Base-by-base conservation (phyloP, 129 eudicot species). In the Glebionis coronaria region DNA sequence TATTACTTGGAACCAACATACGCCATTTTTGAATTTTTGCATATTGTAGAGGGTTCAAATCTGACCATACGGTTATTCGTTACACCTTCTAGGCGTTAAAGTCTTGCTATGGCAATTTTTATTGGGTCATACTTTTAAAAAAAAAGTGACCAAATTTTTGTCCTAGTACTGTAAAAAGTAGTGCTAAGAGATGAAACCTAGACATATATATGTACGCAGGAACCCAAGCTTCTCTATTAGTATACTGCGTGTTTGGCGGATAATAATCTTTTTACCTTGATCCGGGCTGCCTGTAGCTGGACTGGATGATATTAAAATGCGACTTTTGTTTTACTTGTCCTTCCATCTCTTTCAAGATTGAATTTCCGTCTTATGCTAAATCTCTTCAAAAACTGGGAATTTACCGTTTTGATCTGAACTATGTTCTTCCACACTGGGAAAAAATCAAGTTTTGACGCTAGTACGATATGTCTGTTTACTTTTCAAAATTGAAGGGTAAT, bases 131-230 rank as follows among this genome's bases (percentile, higher is more conserved):
- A 42, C 42, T 3, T 21, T 6, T 53, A 9, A 4, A 61, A 23
- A 23, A 23, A 72, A 10, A 16, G 46, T 13, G 73, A 49, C 47
- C 55, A 44, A 47, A 31, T 75, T 74, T n/a, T 74, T 65, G 72
- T 65, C 45, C 28, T 61, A 69, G 81, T 76, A 54, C 61, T 76
- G 81, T 76, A 76, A 70, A 78, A 78, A 67, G 14, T 78, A 73
- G 78, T 56, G 60, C 52, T 67, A 38, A 65, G 35, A 65, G 70
- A 58, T 18, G 53, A 61, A 60, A 27, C 15, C 35, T 23, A 21
- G 67, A 78, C 78, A 29, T 60, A 59, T 60, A 59, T 58, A 42
- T 68, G 63, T 59, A 72, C 3, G 49, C 69, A 56, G 61, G 47
- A 63, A 56, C 65, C 65, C 28, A 27, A 38, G 44, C 54, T 13